Evolutionary conservation across 108 stramenopile species (phyloP), one percentile per base, ranked within the genome.

Genomic region (Aurantiochytrium sp.): DNA sequence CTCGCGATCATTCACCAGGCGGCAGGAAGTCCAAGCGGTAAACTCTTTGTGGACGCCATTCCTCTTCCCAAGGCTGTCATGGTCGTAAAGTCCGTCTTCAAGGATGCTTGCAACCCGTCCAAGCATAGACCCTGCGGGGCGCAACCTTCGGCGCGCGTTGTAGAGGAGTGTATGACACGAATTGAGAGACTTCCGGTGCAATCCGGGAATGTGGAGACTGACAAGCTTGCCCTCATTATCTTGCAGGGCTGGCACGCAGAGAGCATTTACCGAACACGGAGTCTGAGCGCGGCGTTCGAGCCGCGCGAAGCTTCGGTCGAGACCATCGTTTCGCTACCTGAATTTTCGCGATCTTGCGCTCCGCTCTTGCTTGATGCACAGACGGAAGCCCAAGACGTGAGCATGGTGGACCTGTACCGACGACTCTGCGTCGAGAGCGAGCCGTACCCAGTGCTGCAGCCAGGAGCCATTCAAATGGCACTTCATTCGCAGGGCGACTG

Each of bases 201-300:
- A 12, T 12, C n/a, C 51, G 76, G 76, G 2, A 23, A 12, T 6
- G 51, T 83, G 1, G 76, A 83, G n/a, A 25, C 51, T 12, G 76
- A 83, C 49, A 53, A 53, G 45, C 49, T 83, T 12, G n/a, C 28
- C 12, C 76, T 83, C 23, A 83, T 83, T 35, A 1, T 83, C 4
- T 53, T 83, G 51, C 76, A 83, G 28, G 76, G 76, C 4, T 83
- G 76, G 76, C 76, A 83, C 76, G 45, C 76, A 1, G 76, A 83
- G 51, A 21, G 49, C n/a, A 35, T 83, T 83, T 69, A 69, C 64
- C 64, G 64, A 1, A 42, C 64, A 18, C 3, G 64, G 8, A 69
- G 64, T 18, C 42, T 69, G 64, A 2, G 42, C 42, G 18, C 3
- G 42, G 42, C 42, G 10, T 69, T 42, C 25, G 64, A 69, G 64